Conservation (phyloP, 2,329 filamentous ascomycete genomes). For the Phaeosphaeria sp. region DNA sequence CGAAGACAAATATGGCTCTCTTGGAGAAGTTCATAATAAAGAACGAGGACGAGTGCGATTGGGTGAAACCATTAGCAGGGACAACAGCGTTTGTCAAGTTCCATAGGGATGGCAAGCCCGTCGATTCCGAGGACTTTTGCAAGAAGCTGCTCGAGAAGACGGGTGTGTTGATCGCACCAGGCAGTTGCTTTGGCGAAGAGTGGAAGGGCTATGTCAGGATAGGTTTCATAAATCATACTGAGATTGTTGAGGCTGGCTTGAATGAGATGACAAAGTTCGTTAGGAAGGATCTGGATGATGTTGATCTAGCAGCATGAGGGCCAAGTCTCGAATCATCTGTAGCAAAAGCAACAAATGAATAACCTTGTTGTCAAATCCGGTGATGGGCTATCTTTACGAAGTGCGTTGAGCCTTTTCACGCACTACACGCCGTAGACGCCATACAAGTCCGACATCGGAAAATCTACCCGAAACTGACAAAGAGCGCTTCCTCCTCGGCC, state of each 20-base stretch:
- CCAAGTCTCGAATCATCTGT: background rate
- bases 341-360: background rate
- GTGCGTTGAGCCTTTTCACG: slow-evolving; percentile 20
- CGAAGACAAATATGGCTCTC: slow-evolving; percentile 69
- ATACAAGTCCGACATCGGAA: slow-evolving; percentile 5
- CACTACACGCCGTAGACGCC: slow-evolving; percentile 29
- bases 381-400: background rate
- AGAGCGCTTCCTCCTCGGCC: background rate
- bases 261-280: slow-evolving; percentile 62
- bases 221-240: slow-evolving; percentile 76
- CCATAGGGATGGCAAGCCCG: slow-evolving; percentile 62
- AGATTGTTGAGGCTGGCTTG: slow-evolving; percentile 71
- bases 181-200: slow-evolving; percentile 76
- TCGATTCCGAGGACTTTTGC: slow-evolving; percentile 78
- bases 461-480: background rate
- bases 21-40: slow-evolving; percentile 72
- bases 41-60: slow-evolving; percentile 69
- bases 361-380: background rate
- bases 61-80: slow-evolving; percentile 77
- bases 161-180: slow-evolving; percentile 78
- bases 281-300: slow-evolving; percentile 61
- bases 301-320: slow-evolving; percentile 48
- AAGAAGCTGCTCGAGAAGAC: slow-evolving; percentile 70
- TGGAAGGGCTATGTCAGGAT: slow-evolving; percentile 77
- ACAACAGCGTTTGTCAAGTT: slow-evolving; percentile 82